Conservation (phyloP, 495 filamentous ascomycete genomes). For the Neurospora tetraspora region DNA sequence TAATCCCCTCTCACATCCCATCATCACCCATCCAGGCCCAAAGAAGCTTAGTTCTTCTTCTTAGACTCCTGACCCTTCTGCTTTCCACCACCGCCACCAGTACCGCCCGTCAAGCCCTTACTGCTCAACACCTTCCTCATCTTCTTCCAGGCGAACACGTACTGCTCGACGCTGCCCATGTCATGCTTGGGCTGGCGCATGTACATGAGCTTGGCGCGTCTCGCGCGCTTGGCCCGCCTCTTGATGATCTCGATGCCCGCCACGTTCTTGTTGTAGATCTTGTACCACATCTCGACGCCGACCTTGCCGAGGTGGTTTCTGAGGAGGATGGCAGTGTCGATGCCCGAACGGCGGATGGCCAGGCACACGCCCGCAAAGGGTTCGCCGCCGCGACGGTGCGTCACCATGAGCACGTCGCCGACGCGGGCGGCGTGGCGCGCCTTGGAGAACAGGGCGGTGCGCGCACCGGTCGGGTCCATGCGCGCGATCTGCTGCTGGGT, state of each 20-base stretch:
- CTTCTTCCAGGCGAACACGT: slow-evolving; percentile 36
- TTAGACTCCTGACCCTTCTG: slow-evolving; percentile 6
- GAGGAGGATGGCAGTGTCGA: slow-evolving; percentile 79
- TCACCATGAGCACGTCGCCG: slow-evolving; percentile 88
- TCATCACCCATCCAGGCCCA: neutral
- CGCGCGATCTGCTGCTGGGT: slow-evolving; percentile 52
- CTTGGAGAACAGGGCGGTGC: slow-evolving; percentile 69
- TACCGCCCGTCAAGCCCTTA: slow-evolving; percentile 3
- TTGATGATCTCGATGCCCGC: slow-evolving; percentile 90
- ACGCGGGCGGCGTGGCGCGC: slow-evolving; percentile 57
- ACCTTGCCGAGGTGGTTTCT: slow-evolving; percentile 72
- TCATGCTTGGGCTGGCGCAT: slow-evolving; percentile 63
- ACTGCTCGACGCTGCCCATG: slow-evolving; percentile 33
- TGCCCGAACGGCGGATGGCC: slow-evolving; percentile 70
- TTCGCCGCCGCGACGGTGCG: slow-evolving; percentile 61
- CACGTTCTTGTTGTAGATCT: slow-evolving; percentile 82
- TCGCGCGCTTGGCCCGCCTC: slow-evolving; percentile 68
- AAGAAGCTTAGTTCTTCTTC: slow-evolving; percentile 4
- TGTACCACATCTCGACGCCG: slow-evolving; percentile 97
- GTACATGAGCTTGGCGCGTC: slow-evolving; percentile 83
- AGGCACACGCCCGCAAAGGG: slow-evolving; percentile 84
- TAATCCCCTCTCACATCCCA: neutral
- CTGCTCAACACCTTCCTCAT: slow-evolving; percentile 21
- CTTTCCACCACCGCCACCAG: slow-evolving; percentile 5
- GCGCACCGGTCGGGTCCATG: slow-evolving; percentile 77